Evolutionary conservation across 2,329 filamentous ascomycete species (phyloP), one percentile per base, ranked within the genome.

Genomic region (Aspergillus caelatus): DNA sequence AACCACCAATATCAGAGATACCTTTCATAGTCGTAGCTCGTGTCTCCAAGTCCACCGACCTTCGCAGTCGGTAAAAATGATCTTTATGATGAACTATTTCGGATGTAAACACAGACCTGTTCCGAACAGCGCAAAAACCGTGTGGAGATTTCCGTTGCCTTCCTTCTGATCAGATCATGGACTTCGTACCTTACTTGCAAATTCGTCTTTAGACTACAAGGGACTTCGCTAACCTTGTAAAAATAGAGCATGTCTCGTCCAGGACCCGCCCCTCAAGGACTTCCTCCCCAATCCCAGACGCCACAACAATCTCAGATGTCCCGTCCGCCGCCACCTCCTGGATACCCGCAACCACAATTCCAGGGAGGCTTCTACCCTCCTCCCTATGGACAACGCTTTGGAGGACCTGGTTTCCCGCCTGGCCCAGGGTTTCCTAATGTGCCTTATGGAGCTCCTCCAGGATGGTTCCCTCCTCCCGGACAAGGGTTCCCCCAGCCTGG

Each of bases 101-200:
- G 94, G 94, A 97, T 97, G 92, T 95, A 92, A 96, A 96, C 81
- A 83, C 82, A 86, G 85, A 87, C 85, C 84, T 87, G 87, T 86
- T 88, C 90, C 90, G 91, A 90, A 90, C 19, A 93, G 93, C 93
- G 96, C 68, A 93, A 84, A 48, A 90, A 84, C 86, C 86, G 84
- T 97, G 94, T 96, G 89, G 94, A 97, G 82, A 88, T 90, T 91
- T 97, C 94, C 93, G 94, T 97, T 97, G 94, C 93, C 94, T 97
- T 97, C 94, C 94, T 97, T 97, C 93, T 97, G 93, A 97, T 89
- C 75, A 59, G 71, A 77, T 71, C 71, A 70, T 61, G 50, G 56
- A 61, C 67, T 56, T 68, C 54, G 58, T 26, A 36, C 59, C 36
- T 62, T 60, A 26, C 53, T 58, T 58, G 32, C 36, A 60, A 59